Evolutionary conservation across 1,284 basidiomycete genomes (phyloP), one percentile per base, ranked within the genome.

Genomic region (Tausonia pullulans): DNA sequence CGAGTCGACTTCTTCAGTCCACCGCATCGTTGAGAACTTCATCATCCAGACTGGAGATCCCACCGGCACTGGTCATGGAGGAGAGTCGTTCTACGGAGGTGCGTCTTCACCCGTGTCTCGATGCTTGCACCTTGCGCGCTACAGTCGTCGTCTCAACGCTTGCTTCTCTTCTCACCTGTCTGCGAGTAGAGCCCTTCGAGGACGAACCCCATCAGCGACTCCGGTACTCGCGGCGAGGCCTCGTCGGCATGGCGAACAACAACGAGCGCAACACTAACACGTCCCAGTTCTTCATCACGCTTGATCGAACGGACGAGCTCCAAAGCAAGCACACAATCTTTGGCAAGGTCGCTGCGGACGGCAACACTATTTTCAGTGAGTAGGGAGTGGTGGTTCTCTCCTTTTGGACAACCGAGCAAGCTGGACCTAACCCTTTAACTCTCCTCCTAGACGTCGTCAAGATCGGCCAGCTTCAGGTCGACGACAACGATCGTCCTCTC

Each of bases 31-130:
- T 3, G 88, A 91, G 2, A 83, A 84, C 44, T 97, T 98, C 73
- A 83, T 96, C 59, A 85, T 96, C 2, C 95, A 98, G 74, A 91
- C 92, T 1, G 95, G 95, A n/a, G 95, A 98, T 73, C 86, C 84
- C 65, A 93, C 92, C 0, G 91, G 91, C 0, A 93, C 90, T 0
- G 95, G 95, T 0, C 84, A 78, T 4, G 93, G 94, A 3, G 94
- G 94, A 69, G 91, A 93, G 73, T 92, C 89, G 0, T 87, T 92
- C 73, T 94, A 88, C 69, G 91, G 90, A 76, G 88, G 88, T 87
- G 63, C 56, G 82, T 74, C 43, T 39, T 4, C 48, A 41, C 27
- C 27, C 27, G 27, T 27, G 27, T 27, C 27, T 27, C 27, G 27
- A 27, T 27, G 27, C 27, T 27, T 27, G 27, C 27, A 27, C 27